Evolutionary conservation across 2,329 filamentous ascomycete genomes (phyloP).

Genomic region (Endoconidiophora laricicola): DNA sequence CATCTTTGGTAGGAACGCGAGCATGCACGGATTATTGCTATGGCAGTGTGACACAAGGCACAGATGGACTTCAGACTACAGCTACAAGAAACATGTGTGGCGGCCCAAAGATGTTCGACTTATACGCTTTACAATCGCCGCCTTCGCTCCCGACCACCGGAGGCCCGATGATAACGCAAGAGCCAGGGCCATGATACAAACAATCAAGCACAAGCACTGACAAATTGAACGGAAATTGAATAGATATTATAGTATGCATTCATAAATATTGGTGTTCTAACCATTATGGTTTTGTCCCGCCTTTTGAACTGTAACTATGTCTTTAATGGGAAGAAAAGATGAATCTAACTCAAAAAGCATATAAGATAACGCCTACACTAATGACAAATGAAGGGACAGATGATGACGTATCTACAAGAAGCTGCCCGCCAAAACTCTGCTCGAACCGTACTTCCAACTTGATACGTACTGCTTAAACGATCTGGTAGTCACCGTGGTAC

Average conservation of each 20-base stretch:
- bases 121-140: conserved; percentile 17
- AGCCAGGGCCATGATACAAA: not conserved
- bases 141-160: conserved; percentile 16
- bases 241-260: too few relatives aligned
- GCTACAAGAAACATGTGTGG: conserved; percentile 19
- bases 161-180: conserved; percentile 13
- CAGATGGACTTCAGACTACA: conserved; percentile 14
- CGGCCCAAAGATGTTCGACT: conserved; percentile 20
- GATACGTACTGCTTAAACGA: conserved; percentile 23
- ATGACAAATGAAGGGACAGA: too few relatives aligned
- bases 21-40: conserved; percentile 19
- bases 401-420: too few relatives aligned
- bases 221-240: too few relatives aligned
- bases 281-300: too few relatives aligned
- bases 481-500: conserved; percentile 33
- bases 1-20: conserved; percentile 17
- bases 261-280: too few relatives aligned
- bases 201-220: too few relatives aligned
- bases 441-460: not conserved
- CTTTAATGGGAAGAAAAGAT: too few relatives aligned
- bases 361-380: too few relatives aligned
- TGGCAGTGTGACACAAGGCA: conserved; percentile 15
- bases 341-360: too few relatives aligned
- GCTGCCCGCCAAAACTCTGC: too few relatives aligned
- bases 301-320: too few relatives aligned